Percentiles rank a stretch among this genome's conserved stretches.
phyloP scores from a whole-genome alignment of 2,329 filamentous ascomycete genomes.

The Ascosphaera apis region DNA sequence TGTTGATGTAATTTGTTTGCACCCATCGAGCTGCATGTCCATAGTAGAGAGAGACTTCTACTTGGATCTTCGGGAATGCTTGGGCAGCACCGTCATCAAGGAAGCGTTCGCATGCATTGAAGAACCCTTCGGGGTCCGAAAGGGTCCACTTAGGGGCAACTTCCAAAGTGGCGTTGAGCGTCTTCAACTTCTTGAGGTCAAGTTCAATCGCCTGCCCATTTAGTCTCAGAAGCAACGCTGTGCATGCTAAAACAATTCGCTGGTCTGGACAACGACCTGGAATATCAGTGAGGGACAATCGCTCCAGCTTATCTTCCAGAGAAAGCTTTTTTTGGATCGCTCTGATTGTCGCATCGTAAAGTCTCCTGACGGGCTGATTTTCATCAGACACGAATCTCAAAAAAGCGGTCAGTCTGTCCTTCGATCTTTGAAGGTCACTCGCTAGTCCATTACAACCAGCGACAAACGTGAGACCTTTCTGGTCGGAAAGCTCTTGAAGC shows the following conservation, averaged over 20 bases:
- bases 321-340: constrained; percentile 5
- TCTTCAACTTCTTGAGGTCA: no score
- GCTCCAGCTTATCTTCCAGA: constrained; percentile 7
- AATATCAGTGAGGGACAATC: constrained; percentile 6
- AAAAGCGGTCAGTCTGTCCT: constrained; percentile 8
- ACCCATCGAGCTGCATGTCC: constrained; percentile 11
- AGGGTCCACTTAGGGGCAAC: no score
- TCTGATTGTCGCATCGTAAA: constrained; percentile 16
- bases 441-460: background rate
- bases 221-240: no score
- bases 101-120: constrained; percentile 11
- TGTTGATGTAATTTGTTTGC: constrained; percentile 4
- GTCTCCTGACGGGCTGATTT: constrained; percentile 17
- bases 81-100: constrained; percentile 11
- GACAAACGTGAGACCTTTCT: background rate
- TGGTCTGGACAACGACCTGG: no score
- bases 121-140: constrained; percentile 5
- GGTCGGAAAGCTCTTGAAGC: constrained; percentile 6
- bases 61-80: constrained; percentile 16
- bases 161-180: no score
- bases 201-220: no score
- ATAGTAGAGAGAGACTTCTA: constrained; percentile 15
- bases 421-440: constrained; percentile 1
- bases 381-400: constrained; percentile 9
- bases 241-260: no score